Conservation (phyloP, 2,329 filamentous ascomycete genomes). For the Hortaea sp. region DNA sequence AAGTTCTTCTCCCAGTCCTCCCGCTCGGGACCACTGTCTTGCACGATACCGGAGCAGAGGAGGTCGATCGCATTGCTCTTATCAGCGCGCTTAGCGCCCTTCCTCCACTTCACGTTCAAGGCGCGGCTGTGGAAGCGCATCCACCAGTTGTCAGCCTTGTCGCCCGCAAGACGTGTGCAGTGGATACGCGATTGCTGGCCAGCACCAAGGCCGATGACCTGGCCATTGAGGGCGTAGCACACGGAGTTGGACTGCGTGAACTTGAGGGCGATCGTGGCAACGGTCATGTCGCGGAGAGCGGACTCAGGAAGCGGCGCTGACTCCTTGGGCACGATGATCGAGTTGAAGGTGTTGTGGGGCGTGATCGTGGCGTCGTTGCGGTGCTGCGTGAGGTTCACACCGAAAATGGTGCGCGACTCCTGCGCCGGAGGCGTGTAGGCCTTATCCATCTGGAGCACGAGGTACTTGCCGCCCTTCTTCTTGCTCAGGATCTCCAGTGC, state of each 20-base stretch:
- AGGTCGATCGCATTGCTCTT: conserved; percentile 98
- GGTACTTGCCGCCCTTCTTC: conserved; percentile 97
- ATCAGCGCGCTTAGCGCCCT: conserved; percentile 89
- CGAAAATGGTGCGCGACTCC: conserved; percentile 83
- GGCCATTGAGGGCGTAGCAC: conserved; percentile 90
- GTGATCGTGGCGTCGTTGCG: conserved; percentile 86
- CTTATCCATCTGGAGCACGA: conserved; percentile 89
- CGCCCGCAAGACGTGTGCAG: conserved; percentile 91
- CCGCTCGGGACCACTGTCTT: conserved; percentile 71
- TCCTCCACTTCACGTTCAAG: conserved; percentile 88
- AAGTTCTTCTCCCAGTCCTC: conserved; percentile 83
- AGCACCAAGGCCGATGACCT: conserved; percentile 86
- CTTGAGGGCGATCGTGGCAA: conserved; percentile 94
- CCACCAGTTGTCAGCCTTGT: conserved; percentile 99
- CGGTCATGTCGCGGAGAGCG: conserved; percentile 79
- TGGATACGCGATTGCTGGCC: conserved; percentile 97
- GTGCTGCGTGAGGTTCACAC: conserved; percentile 76
- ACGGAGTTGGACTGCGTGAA: conserved; percentile 99
- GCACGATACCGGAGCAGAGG: conserved; percentile 82
- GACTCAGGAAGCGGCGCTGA: conserved; percentile 61
- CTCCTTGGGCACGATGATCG: conserved; percentile 78
- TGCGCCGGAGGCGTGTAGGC: conserved; percentile 64
- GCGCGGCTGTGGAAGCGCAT: conserved; percentile 92
- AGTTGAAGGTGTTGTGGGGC: conserved; percentile 70
- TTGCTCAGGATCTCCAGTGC: conserved; percentile 87